Evolutionary conservation across 164 flowering plant species (phyloP).

Genomic region (Liriodendron chinense): DNA sequence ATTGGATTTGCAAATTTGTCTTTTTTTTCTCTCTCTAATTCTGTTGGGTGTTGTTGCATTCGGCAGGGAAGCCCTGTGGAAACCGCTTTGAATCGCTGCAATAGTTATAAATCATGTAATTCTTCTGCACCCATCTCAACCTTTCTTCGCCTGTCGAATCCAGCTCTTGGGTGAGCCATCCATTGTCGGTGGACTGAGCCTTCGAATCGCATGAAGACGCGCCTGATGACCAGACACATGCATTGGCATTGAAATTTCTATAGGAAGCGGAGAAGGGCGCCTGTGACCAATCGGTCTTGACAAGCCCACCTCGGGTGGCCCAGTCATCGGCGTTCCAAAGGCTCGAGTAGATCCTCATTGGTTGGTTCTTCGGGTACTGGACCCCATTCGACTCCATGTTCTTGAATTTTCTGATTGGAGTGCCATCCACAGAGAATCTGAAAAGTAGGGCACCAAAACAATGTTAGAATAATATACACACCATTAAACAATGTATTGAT

Average conservation of each 20-base stretch:
- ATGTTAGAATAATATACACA: neutral
- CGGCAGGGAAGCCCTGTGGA: conserved; percentile 10
- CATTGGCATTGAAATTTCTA: conserved; percentile 16
- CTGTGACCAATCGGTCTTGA: conserved; percentile 26
- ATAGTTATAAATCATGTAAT: conserved; percentile 10
- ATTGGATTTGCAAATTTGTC: neutral
- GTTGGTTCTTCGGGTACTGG: conserved; percentile 21
- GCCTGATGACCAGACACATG: conserved; percentile 19
- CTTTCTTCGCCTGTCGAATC: conserved; percentile 1
- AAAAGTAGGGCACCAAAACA: neutral
- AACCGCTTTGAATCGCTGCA: conserved; percentile 7
- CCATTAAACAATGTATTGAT: neutral
- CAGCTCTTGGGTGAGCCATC: neutral
- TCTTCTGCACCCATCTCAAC: conserved; percentile 7
- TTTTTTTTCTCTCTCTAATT: neutral
- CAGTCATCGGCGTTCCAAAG: conserved; percentile 29
- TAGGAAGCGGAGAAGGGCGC: conserved; percentile 28
- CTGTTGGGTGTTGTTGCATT: conserved; percentile 2
- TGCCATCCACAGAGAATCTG: conserved; percentile 24
- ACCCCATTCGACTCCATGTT: conserved; percentile 18
- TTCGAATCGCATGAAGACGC: conserved; percentile 19
- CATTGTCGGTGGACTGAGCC: neutral
- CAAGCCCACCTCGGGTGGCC: conserved; percentile 28
- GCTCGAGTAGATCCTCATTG: conserved; percentile 27
- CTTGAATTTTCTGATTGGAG: conserved; percentile 22